A percentile compares a stretch with the other conserved stretches of the same genome.
These are phyloP conservation scores for Mycena alexandri DNA, from an alignment of 768 basidiomycete species.

Conservation along the genomic window DNA sequence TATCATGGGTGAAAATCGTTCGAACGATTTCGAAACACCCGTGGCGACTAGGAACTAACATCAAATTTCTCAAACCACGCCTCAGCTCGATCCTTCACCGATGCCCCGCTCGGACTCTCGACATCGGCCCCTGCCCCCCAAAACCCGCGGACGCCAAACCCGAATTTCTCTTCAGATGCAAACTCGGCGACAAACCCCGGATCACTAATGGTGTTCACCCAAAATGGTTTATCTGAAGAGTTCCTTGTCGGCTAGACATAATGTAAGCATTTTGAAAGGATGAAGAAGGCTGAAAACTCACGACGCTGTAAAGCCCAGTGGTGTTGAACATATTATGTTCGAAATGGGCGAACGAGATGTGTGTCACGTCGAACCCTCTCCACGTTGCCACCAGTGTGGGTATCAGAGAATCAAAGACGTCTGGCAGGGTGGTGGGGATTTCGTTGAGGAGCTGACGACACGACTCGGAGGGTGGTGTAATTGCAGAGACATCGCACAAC, in stretches of 20 bases:
- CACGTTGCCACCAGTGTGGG: slow-evolving; percentile 43
- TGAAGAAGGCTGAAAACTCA: slow-evolving; percentile 15
- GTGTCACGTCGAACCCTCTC: slow-evolving; percentile 35
- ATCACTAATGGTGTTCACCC: slow-evolving; percentile 23
- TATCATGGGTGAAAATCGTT: too few relatives aligned
- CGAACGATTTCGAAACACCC: too few relatives aligned
- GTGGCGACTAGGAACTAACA: too few relatives aligned
- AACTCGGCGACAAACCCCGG: slow-evolving; percentile 38
- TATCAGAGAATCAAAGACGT: slow-evolving; percentile 34
- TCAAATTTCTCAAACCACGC: slow-evolving; percentile 41
- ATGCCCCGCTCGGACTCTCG: slow-evolving; percentile 31
- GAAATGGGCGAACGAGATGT: slow-evolving; percentile 44
- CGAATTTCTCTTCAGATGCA: slow-evolving; percentile 28
- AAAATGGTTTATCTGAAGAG: slow-evolving; percentile 38
- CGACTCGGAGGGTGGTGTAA: slow-evolving; percentile 19
- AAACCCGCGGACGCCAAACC: slow-evolving; percentile 37
- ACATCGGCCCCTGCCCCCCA: slow-evolving; percentile 42
- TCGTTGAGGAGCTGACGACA: slow-evolving; percentile 38
- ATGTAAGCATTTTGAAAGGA: not conserved
- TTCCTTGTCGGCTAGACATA: slow-evolving; percentile 38
- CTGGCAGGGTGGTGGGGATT: slow-evolving; percentile 39
- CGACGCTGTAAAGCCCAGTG: slow-evolving; percentile 34
- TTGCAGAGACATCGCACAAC: slow-evolving; percentile 25
- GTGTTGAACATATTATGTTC: slow-evolving; percentile 42
- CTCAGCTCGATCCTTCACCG: slow-evolving; percentile 43